Evolutionary conservation across 768 basidiomycete genomes (phyloP), one percentile per base, ranked within the genome.

Genomic region (Gymnopilus dilepis): DNA sequence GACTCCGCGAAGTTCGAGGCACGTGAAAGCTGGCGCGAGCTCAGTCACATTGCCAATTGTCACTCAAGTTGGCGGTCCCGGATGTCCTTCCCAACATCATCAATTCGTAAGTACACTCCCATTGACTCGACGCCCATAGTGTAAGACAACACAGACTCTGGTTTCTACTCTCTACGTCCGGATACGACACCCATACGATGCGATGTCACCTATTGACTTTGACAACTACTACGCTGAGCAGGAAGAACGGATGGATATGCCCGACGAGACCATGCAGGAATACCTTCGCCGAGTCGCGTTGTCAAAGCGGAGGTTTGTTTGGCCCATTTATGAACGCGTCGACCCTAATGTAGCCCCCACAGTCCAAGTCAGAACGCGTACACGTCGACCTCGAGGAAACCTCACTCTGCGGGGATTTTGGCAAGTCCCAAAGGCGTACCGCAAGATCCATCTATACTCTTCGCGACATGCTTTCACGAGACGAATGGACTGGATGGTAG

Each of bases 211-310:
- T 64, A 69, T 76, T 40, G 77, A 80, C 58, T 30, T 80, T 12
- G 77, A 85, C 11, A 71, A 73, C 1, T 87, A 85, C 62, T 88
- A 83, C 65, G 70, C 69, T 21, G 86, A 87, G 69, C 84, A 84
- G 70, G 83, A 87, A 53, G 73, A 72, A 56, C 78, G 77, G 8
- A 84, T 87, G 84, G 78, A 75, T 47, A 60, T 83, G 17, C 82
- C 84, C 3, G 82, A 86, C 38, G 84, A 87, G 69, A 80, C 82
- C 38, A 63, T 82, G 47, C 76, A 82, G 15, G 79, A 81, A 45
- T 87, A 83, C 64, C 63, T 83, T 47, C 70, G 72, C 43, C 72
- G 78, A 28, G 66, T 76, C 38, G 62, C 66, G 24, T 64, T 54
- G 34, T 64, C 53, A 28, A 67, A 55, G 31, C 69, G 61, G 54